Evolutionary conservation across 805 yeast species (phyloP).

Genomic region (Metschnikowia lachancei): DNA sequence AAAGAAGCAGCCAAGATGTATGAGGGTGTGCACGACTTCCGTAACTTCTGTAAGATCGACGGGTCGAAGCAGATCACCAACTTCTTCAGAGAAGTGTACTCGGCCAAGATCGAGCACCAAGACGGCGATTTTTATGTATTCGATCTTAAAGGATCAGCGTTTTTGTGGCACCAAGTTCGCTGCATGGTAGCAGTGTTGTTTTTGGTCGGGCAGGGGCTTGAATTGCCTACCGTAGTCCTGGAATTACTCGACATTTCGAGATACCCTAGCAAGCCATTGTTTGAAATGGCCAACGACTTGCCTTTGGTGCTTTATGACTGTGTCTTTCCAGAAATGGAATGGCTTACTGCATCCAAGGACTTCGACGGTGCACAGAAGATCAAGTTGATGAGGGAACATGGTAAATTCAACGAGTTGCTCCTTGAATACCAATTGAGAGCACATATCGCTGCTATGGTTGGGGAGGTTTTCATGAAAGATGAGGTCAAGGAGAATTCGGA

Average conservation of each 20-base stretch:
- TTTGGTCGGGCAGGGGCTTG: conserved; percentile 75
- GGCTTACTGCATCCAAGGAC: conserved; percentile 46
- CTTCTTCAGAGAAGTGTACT: conserved; percentile 60
- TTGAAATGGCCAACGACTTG: conserved; percentile 84
- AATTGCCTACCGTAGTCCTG: conserved; percentile 54
- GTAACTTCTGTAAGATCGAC: conserved; percentile 93
- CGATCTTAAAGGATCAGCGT: conserved; percentile 83
- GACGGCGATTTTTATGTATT: conserved; percentile 57
- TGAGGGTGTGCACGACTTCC: conserved; percentile 81
- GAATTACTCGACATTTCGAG: conserved; percentile 56
- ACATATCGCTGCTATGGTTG: conserved; percentile 50
- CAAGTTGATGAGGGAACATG: conserved; percentile 43
- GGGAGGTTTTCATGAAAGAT: conserved; percentile 22
- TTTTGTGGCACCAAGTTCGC: conserved; percentile 96
- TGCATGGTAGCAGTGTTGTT: conserved; percentile 88
- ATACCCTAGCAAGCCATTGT: conserved; percentile 69
- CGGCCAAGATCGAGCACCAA: conserved; percentile 46
- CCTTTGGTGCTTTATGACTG: conserved; percentile 89
- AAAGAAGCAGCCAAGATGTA: conserved; percentile 57
- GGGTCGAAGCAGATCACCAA: conserved; percentile 90
- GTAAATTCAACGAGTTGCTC: conserved; percentile 48
- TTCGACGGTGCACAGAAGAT: conserved; percentile 20
- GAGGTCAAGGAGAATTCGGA: conserved; percentile 6
- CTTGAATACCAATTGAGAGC: conserved; percentile 58
- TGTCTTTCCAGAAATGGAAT: conserved; percentile 65